These are phyloP conservation scores for Ophiostoma sp. DNA, from an alignment of 2,329 filamentous ascomycete species.

Conservation along the genomic window DNA sequence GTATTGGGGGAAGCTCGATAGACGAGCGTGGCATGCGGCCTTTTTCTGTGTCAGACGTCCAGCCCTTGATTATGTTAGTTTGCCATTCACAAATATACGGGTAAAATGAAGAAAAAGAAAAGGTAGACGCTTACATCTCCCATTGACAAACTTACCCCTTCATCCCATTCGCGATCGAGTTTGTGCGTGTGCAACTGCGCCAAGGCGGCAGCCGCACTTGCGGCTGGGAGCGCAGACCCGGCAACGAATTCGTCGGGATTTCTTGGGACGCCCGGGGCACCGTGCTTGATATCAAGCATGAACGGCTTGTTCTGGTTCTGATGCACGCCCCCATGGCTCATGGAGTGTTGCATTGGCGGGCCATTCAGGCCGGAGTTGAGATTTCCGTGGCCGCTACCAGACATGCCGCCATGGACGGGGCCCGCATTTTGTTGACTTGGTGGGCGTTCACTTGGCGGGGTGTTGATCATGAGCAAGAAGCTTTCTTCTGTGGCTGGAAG, in stretches of 20 bases:
- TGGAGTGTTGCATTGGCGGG: conserved; percentile 14
- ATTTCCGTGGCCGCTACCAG: background rate
- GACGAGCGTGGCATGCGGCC: conserved; percentile 64
- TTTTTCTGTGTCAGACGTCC: conserved; percentile 69
- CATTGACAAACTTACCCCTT: conserved; percentile 53
- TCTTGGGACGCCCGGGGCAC: conserved; percentile 67
- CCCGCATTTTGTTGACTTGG: conserved; percentile 39
- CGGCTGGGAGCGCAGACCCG: conserved; percentile 64
- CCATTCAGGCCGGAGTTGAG: conserved; percentile 14
- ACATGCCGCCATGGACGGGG: conserved; percentile 31
- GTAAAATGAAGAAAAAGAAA: conserved; percentile 7
- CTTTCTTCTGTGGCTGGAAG: conserved; percentile 97
- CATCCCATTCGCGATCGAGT: conserved; percentile 74
- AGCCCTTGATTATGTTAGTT: conserved; percentile 54
- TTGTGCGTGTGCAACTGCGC: conserved; percentile 80
- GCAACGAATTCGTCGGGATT: conserved; percentile 68
- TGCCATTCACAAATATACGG: background rate
- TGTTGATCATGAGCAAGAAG: conserved; percentile 94
- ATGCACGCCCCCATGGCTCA: conserved; percentile 27
- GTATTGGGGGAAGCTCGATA: conserved; percentile 72
- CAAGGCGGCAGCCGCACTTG: conserved; percentile 80
- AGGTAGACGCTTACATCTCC: conserved; percentile 27
- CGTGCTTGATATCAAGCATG: conserved; percentile 63
- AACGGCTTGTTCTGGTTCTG: conserved; percentile 47
- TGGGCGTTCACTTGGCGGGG: conserved; percentile 60